Percentiles rank a stretch among this genome's conserved stretches.
Evolutionary conservation across 2,329 filamentous ascomycete species (phyloP).

Genomic region (Furcasterigmium sp.): DNA sequence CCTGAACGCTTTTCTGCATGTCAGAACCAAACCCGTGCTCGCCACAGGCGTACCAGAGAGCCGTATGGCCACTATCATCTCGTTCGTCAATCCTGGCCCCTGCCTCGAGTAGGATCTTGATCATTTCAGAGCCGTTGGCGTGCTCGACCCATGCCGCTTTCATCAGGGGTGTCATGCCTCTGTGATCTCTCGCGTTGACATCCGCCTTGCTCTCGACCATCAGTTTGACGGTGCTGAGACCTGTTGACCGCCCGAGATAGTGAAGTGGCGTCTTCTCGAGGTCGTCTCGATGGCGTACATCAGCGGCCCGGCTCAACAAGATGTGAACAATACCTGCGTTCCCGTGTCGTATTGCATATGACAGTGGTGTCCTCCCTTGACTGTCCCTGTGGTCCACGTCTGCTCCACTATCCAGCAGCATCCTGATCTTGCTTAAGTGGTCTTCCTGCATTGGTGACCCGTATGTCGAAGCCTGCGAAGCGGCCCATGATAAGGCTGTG

Average conservation of each 20-base stretch:
- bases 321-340: too few species aligned
- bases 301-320: too few species aligned
- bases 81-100: background rate
- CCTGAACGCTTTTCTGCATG: too few species aligned
- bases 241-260: too few species aligned
- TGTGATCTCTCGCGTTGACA: background rate
- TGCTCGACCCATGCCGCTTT: background rate
- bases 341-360: background rate
- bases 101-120: background rate
- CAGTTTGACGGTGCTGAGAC: background rate
- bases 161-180: background rate
- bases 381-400: background rate
- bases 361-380: background rate
- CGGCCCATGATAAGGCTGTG: background rate
- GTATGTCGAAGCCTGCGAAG: background rate
- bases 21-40: too few species aligned
- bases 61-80: background rate
- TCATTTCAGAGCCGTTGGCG: background rate
- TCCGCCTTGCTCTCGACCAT: background rate
- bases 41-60: background rate
- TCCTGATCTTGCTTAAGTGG: background rate
- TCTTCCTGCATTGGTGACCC: too few species aligned
- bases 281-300: too few species aligned
- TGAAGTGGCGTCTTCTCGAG: too few species aligned
- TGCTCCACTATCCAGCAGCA: background rate